Evolutionary conservation across 305 asterid genomes (phyloP).

Genomic region (Fraxinus greggii): DNA sequence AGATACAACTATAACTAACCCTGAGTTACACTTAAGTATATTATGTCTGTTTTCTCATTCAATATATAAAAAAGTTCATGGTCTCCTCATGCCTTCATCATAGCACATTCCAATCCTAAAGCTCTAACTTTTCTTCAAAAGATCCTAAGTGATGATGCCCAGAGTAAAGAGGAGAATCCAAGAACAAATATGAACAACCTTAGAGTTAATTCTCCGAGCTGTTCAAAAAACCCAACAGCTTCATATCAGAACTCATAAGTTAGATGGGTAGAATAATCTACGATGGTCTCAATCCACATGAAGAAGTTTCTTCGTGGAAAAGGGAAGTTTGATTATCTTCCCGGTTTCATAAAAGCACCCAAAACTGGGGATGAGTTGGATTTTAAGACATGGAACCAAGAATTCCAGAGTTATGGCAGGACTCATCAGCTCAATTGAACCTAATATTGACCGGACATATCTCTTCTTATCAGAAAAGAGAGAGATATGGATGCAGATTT

Average conservation of each 20-base stretch:
- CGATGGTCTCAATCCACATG: background rate
- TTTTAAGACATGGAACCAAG: background rate
- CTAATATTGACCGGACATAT: background rate
- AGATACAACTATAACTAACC: background rate
- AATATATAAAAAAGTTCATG: background rate
- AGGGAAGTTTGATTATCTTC: background rate
- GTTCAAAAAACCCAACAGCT: background rate
- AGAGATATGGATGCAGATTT: background rate
- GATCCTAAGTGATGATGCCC: background rate
- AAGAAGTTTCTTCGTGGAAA: background rate
- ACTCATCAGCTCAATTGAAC: background rate
- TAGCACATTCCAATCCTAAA: background rate
- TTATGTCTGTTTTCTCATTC: background rate
- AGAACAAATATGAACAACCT: background rate
- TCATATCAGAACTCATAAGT: background rate
- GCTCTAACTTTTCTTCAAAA: background rate
- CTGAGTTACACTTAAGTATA: background rate
- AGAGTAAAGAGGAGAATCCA: background rate
- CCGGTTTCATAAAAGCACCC: background rate
- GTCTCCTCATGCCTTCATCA: background rate
- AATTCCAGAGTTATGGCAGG: background rate
- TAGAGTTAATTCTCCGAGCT: background rate
- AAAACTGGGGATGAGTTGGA: background rate
- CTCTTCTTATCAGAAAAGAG: background rate
- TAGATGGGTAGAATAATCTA: background rate